A percentile compares a stretch with the other conserved stretches of the same genome.
phyloP scores from a whole-genome alignment of 192 early-diverging fungal genomes.

The Entomortierella lignicola region DNA sequence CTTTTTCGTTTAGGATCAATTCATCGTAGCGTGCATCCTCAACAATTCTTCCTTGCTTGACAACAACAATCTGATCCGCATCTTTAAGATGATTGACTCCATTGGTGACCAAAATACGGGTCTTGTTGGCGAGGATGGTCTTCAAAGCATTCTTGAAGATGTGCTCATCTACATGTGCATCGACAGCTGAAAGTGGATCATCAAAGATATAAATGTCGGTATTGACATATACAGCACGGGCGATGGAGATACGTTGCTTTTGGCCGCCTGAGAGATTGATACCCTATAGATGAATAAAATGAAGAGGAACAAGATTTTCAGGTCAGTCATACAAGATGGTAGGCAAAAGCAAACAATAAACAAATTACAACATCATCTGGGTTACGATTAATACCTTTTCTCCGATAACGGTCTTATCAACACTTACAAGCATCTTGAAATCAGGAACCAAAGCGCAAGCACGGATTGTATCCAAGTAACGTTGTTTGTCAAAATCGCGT shows the following conservation, averaged over 20 bases:
- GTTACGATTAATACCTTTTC: slow-evolving; percentile 64
- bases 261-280: slow-evolving; percentile 64
- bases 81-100: slow-evolving; percentile 76
- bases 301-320: not conserved
- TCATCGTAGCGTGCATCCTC: slow-evolving; percentile 71
- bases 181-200: slow-evolving; percentile 68
- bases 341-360: not conserved
- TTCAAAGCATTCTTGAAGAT: slow-evolving; percentile 38
- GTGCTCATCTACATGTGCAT: slow-evolving; percentile 68
- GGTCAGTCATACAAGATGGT: not conserved
- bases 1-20: slow-evolving; percentile 65
- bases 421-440: slow-evolving; percentile 82
- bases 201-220: slow-evolving; percentile 39
- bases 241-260: slow-evolving; percentile 71
- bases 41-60: slow-evolving; percentile 72
- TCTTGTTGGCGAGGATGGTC: slow-evolving; percentile 70
- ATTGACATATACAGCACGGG: slow-evolving; percentile 69
- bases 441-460: slow-evolving; percentile 70
- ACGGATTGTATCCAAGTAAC: not conserved
- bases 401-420: slow-evolving; percentile 93
- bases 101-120: slow-evolving; percentile 84
- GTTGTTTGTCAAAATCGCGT: slow-evolving; percentile 66
- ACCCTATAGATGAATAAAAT: slow-evolving; percentile 55
- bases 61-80: slow-evolving; percentile 70
- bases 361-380: too few relatives aligned